These are phyloP conservation scores for Talaromyces trachyspermus DNA, from an alignment of 495 filamentous ascomycete species.

Conservation along the genomic window DNA sequence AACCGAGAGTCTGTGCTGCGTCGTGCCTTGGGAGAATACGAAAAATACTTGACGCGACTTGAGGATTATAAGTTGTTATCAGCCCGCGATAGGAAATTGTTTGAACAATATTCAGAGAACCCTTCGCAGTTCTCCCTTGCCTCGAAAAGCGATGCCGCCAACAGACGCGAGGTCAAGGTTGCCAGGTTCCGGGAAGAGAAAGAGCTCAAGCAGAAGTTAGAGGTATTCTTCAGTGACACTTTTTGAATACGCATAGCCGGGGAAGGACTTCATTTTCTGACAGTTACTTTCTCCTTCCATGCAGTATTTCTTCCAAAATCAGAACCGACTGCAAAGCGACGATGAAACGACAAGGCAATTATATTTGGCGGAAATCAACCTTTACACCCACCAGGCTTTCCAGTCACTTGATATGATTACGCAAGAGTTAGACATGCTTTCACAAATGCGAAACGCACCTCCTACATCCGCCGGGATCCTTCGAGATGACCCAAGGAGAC, in stretches of 20 bases:
- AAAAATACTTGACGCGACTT: conserved; percentile 65
- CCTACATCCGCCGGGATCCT: conserved; percentile 17
- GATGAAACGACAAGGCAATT: conserved; percentile 72
- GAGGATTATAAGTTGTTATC: conserved; percentile 73
- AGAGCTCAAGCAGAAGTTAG: conserved; percentile 73
- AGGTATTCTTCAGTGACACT: conserved; percentile 47
- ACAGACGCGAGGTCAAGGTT: conserved; percentile 76
- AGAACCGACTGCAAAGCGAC: conserved; percentile 55
- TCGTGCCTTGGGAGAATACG: conserved; percentile 58
- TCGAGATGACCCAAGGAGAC: conserved; percentile 44
- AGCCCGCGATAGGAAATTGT: conserved; percentile 58
- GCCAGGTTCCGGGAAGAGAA: conserved; percentile 79
- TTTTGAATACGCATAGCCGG: no score
- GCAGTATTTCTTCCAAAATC: conserved; percentile 55
- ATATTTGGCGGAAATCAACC: conserved; percentile 64
- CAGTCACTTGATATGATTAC: conserved; percentile 75
- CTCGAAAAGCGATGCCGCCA: conserved; percentile 59
- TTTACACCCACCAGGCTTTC: conserved; percentile 73
- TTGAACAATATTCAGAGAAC: conserved; percentile 60
- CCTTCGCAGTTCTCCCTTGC: conserved; percentile 62
- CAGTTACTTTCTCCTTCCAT: neutral
- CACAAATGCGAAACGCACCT: conserved; percentile 52
- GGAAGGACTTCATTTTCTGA: conserved; percentile 5
- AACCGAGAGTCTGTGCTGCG: conserved; percentile 59
- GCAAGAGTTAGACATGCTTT: conserved; percentile 75